Conservation (phyloP, 2,329 filamentous ascomycete genomes). For the Samsoniella hepiali region DNA sequence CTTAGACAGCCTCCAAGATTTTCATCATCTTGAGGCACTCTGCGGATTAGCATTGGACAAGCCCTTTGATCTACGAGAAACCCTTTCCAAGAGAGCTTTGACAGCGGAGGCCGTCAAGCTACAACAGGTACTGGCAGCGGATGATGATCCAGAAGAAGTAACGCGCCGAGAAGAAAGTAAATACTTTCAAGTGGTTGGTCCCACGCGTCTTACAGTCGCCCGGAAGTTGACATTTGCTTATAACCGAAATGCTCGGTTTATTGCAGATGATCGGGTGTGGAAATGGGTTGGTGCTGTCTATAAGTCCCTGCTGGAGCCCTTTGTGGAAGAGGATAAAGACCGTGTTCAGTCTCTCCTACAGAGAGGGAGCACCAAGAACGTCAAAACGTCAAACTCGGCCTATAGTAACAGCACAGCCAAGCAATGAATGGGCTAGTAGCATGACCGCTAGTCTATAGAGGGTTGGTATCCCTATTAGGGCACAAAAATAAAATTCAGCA, state of each 20-base stretch:
- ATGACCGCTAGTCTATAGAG: too few species aligned
- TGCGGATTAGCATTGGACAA: not conserved
- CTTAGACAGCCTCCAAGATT: constrained; percentile 22
- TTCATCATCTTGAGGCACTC: constrained; percentile 21
- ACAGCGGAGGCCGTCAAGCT: too few species aligned
- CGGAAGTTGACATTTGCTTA: constrained; percentile 21
- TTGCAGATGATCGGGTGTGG: constrained; percentile 23
- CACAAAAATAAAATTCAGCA: too few species aligned
- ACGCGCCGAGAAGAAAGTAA: not conserved
- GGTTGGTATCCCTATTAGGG: too few species aligned
- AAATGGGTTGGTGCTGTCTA: constrained; percentile 18
- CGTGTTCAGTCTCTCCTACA: too few species aligned
- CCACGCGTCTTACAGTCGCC: constrained; percentile 19
- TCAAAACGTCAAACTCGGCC: too few species aligned
- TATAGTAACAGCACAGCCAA: too few species aligned
- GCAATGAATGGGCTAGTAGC: too few species aligned
- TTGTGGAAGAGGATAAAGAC: not conserved
- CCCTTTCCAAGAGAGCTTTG: too few species aligned
- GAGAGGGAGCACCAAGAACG: too few species aligned
- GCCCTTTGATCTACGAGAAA: not conserved
- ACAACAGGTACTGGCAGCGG: too few species aligned
- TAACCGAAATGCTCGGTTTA: constrained; percentile 22
- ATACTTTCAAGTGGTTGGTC: constrained; percentile 22
- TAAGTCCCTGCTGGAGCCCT: not conserved
- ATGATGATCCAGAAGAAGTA: too few species aligned